Base-by-base conservation (phyloP, 345 rosid species). In the Gossypium ekmanianum region DNA sequence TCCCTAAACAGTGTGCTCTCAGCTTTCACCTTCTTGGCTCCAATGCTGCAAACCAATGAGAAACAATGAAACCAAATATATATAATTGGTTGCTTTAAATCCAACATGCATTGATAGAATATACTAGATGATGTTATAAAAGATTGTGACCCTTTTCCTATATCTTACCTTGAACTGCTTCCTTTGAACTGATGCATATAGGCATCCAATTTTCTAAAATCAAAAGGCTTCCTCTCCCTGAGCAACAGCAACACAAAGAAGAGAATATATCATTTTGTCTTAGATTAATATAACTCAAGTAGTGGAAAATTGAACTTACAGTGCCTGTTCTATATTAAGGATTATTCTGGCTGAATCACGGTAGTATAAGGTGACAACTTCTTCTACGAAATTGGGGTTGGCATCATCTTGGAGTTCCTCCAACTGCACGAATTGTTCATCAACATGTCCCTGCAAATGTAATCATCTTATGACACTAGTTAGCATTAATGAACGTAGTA, bases 151-250 rank as follows among this genome's bases (percentile, higher is more conserved):
- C 55, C 54, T 75, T 43, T 20, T 22, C 27, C 24, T 62, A 10
- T 75, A 29, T 26, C 0, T 48, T 64, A 91, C 98, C 97, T 94
- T 43, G 94, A 84, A 83, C 95, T 89, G 71, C 97, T 94, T 82
- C 98, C 98, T 79, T 87, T 94, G 84, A 92, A 94, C 80, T 92
- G 98, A 75, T 94, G 97, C 95, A 94, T 94, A 76, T 72, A 81
- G 75, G 75, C 80, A 81, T 94, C 98, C 72, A 94, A 77, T 73
- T 88, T 88, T 68, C 79, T 78, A 63, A 88, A 94, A 79, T 90
- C 92, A 69, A 84, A 80, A 69, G 90, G 87, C 45, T 64, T 71
- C 76, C 74, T 87, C 78, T 80, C 92, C 87, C 94, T 90, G 74
- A 52, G 8, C 22, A 54, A 76, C 2, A 22, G 10, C 29, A 51